phyloP scores from a whole-genome alignment of 192 early-diverging fungal species.

The Obelidium mucronatum region DNA sequence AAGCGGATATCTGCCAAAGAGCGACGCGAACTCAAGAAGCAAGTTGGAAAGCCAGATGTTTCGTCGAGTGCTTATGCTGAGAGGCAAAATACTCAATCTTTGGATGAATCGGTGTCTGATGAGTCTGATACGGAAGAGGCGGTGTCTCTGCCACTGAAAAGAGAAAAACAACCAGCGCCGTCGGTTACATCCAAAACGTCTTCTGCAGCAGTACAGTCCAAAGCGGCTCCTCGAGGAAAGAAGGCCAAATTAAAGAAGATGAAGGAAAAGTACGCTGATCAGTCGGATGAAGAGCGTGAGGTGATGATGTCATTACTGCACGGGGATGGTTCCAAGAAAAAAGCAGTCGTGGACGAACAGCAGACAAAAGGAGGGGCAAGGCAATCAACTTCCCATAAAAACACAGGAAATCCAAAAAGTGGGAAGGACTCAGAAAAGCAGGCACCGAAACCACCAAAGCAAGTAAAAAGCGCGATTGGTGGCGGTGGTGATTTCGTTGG shows the following conservation, averaged over 20 bases:
- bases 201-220: no score
- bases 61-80: no score
- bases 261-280: conserved; percentile 93
- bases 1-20: conserved; percentile 81
- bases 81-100: no score
- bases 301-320: conserved; percentile 83
- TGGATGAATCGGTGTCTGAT: no score
- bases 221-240: conserved; percentile 80
- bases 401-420: conserved; percentile 43
- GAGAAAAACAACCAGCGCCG: no score
- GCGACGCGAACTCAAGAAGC: conserved; percentile 81
- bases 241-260: conserved; percentile 89
- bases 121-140: no score
- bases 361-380: conserved; percentile 42
- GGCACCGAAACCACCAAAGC: neutral
- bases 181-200: no score
- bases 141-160: no score
- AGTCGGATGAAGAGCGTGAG: conserved; percentile 91
- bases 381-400: conserved; percentile 17
- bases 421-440: conserved; percentile 34
- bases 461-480: conserved; percentile 11
- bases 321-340: conserved; percentile 45
- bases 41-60: no score
- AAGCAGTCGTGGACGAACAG: no score
- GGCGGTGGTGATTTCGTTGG: neutral